Percentiles rank a stretch among this genome's conserved stretches.
These are phyloP conservation scores for Heritiera littoralis DNA, from an alignment of 345 rosid species.

Conservation along the genomic window DNA sequence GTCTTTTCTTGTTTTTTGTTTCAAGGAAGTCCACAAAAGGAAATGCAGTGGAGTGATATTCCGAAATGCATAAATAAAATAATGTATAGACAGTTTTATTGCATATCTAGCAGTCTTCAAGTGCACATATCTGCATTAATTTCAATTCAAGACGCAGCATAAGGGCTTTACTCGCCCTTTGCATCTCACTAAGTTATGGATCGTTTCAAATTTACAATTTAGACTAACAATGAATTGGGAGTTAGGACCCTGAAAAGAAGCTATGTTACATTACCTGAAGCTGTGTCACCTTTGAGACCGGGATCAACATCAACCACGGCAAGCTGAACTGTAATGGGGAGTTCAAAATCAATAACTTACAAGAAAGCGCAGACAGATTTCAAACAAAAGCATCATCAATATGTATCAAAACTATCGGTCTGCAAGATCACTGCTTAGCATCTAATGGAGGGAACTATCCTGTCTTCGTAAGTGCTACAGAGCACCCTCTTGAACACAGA, in stretches of 20 bases:
- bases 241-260: not conserved
- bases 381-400: not conserved
- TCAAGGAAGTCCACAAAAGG: not conserved
- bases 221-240: not conserved
- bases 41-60: not conserved
- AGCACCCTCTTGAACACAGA: not conserved
- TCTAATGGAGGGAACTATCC: not conserved
- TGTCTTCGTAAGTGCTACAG: not conserved
- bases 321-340: conserved; percentile 74
- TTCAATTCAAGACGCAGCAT: not conserved
- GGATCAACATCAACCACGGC: conserved; percentile 83
- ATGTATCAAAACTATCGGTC: no score
- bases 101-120: not conserved
- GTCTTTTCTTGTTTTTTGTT: not conserved
- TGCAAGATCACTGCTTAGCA: not conserved
- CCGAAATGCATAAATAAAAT: not conserved
- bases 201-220: not conserved
- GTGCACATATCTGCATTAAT: not conserved
- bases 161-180: not conserved
- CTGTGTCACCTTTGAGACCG: conserved; percentile 86
- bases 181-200: not conserved
- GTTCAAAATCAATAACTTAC: conserved; percentile 85
- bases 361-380: conserved; percentile 3
- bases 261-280: conserved; percentile 64
- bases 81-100: not conserved